Evolutionary conservation across 164 flowering plant species (phyloP).

Genomic region (Aristolochia fimbriata): DNA sequence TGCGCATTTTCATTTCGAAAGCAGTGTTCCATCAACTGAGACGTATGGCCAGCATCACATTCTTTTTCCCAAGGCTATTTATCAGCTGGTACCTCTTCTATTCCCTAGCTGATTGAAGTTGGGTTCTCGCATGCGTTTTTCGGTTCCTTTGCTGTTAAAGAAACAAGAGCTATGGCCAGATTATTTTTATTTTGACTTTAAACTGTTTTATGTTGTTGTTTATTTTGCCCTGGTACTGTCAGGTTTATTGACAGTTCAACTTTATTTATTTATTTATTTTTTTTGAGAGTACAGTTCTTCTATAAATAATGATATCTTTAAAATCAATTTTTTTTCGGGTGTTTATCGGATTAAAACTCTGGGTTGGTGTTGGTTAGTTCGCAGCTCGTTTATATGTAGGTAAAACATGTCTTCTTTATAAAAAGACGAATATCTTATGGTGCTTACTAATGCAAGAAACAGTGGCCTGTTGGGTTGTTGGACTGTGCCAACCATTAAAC

Average conservation of each 20-base stretch:
- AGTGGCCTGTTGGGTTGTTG: too few relatives aligned
- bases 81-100: slow-evolving; percentile 56
- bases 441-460: too few relatives aligned
- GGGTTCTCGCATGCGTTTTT: background rate
- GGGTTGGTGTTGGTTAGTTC: too few relatives aligned
- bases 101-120: background rate
- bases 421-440: too few relatives aligned
- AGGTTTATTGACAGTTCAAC: background rate
- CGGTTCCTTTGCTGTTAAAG: background rate
- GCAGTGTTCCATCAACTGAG: slow-evolving; percentile 39
- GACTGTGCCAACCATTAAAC: too few relatives aligned
- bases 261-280: background rate
- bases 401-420: too few relatives aligned
- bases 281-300: too few relatives aligned
- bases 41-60: slow-evolving; percentile 63
- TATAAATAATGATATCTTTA: too few relatives aligned
- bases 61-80: slow-evolving; percentile 85
- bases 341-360: too few relatives aligned
- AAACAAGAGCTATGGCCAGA: background rate
- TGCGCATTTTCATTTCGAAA: slow-evolving; percentile 78
- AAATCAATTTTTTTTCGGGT: too few relatives aligned
- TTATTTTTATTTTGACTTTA: background rate
- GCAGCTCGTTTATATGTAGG: too few relatives aligned
- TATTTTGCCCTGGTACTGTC: background rate
- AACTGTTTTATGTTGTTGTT: background rate